Conservation (phyloP, 352 stramenopile species). For the Pythium aquatile region DNA sequence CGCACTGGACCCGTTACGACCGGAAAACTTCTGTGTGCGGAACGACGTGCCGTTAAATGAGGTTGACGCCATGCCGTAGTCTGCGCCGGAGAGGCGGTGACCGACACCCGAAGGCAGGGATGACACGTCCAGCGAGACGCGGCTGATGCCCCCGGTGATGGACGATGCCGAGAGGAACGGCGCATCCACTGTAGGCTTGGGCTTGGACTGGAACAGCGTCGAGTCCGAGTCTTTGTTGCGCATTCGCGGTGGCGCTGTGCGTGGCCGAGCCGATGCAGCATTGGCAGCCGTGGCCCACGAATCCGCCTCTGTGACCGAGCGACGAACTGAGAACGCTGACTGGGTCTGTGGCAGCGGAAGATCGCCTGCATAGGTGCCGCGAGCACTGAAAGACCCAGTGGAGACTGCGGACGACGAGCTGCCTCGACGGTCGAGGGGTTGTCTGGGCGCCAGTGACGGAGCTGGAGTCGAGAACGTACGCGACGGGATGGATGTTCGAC, state of each 20-base stretch:
- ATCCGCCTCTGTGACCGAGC: constrained; percentile 20
- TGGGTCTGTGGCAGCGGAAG: constrained; percentile 16
- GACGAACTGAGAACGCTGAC: constrained; percentile 21
- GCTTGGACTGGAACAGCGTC: constrained; percentile 1
- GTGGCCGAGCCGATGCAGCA: constrained; percentile 5
- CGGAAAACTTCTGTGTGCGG: constrained; percentile 4
- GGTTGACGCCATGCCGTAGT: constrained; percentile 1
- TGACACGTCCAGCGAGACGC: constrained; percentile 18
- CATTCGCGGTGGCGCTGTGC: constrained; percentile 25
- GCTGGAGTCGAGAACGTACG: background rate
- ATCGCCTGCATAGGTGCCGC: constrained; percentile 19
- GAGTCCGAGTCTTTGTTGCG: constrained; percentile 25
- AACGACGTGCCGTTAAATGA: constrained; percentile 3
- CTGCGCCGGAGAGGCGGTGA: constrained; percentile 5
- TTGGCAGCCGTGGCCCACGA: constrained; percentile 9
- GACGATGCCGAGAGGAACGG: background rate
- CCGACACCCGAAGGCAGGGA: constrained; percentile 8
- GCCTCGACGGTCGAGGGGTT: constrained; percentile 10
- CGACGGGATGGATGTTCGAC: background rate
- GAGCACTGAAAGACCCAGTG: constrained; percentile 20
- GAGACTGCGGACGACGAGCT: constrained; percentile 2
- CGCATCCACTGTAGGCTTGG: background rate
- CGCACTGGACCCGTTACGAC: background rate
- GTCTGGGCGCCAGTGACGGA: constrained; percentile 1
- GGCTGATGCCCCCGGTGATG: constrained; percentile 8